Evolutionary conservation across 169 alveolate genomes (phyloP), one percentile per base, ranked within the genome.

Genomic region (Plasmodium adleri): DNA sequence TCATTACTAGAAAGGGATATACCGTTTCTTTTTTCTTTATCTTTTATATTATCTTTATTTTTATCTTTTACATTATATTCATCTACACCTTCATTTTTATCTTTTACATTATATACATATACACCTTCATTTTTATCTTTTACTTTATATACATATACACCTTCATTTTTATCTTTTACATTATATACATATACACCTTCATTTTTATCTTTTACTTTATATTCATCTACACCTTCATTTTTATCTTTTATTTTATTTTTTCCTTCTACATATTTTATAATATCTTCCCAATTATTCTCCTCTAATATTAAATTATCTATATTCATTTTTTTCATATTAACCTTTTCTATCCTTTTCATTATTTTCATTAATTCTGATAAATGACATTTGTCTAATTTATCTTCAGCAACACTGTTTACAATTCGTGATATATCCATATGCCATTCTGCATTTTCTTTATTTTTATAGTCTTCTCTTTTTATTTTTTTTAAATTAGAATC

Each of bases 361-460:
- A 83, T 20, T 47, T 39, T 83, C 24, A 70, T 24, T 49, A 83
- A 83, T 12, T 83, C 86, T 15, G 20, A 20, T 39, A 83, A 49
- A 63, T 62, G 72, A 22, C 20, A 68, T 20, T 39, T 45, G 15
- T 28, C 32, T 58, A 83, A 43, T n/a, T 70, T 85, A 17, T 60
- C 73, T 72, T 52, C 63, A 63, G 32, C 68, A 62, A 47, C 59
- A 17, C 54, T 28, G 2, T 59, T 47, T 56, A 45, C 86, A 50
- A 39, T 43, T 4, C 4, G 12, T 8, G n/a, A 15, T 1, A 32
- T 12, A 6, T 59, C 50, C 2, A 39, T 39, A 39, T 39, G 10
- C 47, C 10, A 5, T 39, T 39, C 47, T 39, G 7, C 7, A 43
- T 45, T 62, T 58, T 24, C 24, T 17, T 74, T 74, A 8, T 15